Evolutionary conservation across 305 asterid species (phyloP).

Genomic region (Fraxinus xanthoxyloides): DNA sequence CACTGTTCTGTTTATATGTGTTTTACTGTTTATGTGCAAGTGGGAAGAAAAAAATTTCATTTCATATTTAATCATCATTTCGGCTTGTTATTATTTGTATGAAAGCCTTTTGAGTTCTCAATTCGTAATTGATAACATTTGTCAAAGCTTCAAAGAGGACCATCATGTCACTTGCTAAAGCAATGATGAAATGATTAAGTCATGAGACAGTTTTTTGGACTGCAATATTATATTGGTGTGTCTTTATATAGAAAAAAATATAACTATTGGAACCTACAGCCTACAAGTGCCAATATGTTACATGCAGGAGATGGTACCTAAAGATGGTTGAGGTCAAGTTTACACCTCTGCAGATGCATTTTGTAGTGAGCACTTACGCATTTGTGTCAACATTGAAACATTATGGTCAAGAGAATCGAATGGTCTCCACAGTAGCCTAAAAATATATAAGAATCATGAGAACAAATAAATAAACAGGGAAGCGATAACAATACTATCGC

Average conservation of each 20-base stretch:
- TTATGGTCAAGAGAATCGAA: background rate
- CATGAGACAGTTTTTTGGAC: background rate
- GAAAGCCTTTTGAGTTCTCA: slow-evolving; percentile 5
- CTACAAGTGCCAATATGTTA: background rate
- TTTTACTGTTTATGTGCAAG: background rate
- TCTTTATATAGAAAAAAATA: background rate
- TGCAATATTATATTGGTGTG: background rate
- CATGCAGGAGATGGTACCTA: background rate
- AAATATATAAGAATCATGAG: background rate
- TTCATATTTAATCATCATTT: background rate
- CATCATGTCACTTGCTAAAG: background rate
- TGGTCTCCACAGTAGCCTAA: slow-evolving; percentile 1
- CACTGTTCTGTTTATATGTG: slow-evolving; percentile 11
- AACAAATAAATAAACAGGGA: background rate
- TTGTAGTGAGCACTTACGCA: background rate
- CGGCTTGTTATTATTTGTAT: background rate
- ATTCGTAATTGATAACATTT: slow-evolving; percentile 8
- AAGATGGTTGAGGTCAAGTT: background rate
- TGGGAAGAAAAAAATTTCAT: background rate
- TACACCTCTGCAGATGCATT: background rate
- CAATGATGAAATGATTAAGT: background rate
- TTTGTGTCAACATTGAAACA: background rate
- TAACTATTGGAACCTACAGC: background rate
- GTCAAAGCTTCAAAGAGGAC: slow-evolving; percentile 5
- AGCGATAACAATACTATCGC: background rate